These are phyloP conservation scores for Tuber umbilicatum DNA, from an alignment of 495 filamentous ascomycete species.

Conservation along the genomic window DNA sequence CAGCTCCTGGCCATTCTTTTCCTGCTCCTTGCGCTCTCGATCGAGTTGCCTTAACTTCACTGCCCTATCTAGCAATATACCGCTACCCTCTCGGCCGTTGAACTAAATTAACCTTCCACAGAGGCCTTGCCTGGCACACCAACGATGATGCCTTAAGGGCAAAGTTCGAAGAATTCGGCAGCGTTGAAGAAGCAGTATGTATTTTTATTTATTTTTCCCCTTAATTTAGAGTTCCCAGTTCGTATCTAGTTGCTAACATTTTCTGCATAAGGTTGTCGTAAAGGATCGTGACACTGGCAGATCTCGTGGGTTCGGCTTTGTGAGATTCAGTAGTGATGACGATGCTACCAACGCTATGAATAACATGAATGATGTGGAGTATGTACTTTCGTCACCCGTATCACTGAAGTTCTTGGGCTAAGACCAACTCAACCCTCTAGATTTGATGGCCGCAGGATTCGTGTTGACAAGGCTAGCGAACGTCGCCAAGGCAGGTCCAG, in stretches of 20 bases:
- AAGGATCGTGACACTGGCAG: conserved; percentile 95
- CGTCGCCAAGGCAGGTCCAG: conserved; percentile 27
- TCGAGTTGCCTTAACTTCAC: neutral
- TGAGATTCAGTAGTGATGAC: conserved; percentile 72
- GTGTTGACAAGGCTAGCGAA: conserved; percentile 93
- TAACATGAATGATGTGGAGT: conserved; percentile 93
- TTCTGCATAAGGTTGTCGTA: conserved; percentile 69
- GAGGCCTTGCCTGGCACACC: conserved; percentile 97
- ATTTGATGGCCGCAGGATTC: conserved; percentile 92
- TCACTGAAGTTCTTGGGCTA: conserved; percentile 4
- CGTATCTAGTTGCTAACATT: conserved; percentile 12
- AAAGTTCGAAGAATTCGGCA: conserved; percentile 85
- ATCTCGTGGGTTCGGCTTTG: conserved; percentile 96
- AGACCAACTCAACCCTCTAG: conserved; percentile 46
- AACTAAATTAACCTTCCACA: conserved; percentile 41
- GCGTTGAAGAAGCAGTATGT: conserved; percentile 85
- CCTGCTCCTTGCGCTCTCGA: neutral
- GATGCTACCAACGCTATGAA: conserved; percentile 76
- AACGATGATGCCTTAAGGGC: conserved; percentile 71
- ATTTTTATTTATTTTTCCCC: conserved; percentile 3
- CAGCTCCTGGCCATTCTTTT: neutral
- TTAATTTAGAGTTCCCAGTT: neutral
- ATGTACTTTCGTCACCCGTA: conserved; percentile 41
- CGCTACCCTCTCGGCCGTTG: conserved; percentile 34
- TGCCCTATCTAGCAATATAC: conserved; percentile 7